phyloP scores from a whole-genome alignment of 495 filamentous ascomycete species.

The Trichoderma gamsii region DNA sequence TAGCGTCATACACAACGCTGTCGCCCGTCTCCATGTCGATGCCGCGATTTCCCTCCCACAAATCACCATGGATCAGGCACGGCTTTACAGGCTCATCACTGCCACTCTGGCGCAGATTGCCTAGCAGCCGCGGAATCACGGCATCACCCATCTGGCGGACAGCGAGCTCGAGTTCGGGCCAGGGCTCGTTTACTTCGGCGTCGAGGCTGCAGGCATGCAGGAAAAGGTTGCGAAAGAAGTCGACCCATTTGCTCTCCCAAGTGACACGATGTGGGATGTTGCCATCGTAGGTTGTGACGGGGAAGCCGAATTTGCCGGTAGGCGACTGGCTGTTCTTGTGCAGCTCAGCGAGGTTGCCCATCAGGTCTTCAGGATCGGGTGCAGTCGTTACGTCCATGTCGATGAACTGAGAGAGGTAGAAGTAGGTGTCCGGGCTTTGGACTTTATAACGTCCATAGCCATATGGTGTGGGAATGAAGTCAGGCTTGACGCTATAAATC shows the following conservation, averaged over 20 bases:
- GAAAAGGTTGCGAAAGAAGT: constrained; percentile 25
- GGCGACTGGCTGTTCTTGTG: constrained; percentile 20
- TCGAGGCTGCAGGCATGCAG: constrained; percentile 19
- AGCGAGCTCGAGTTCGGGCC: constrained; percentile 23
- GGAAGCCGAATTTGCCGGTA: constrained; percentile 22
- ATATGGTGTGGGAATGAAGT: constrained; percentile 19
- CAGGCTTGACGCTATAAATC: constrained; percentile 20
- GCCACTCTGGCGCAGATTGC: constrained; percentile 25
- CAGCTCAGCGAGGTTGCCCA: constrained; percentile 15
- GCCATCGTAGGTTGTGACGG: constrained; percentile 22
- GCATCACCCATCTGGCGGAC: constrained; percentile 16
- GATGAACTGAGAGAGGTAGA: constrained; percentile 22
- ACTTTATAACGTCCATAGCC: constrained; percentile 19
- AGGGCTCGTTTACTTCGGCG: constrained; percentile 19
- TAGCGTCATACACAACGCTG: constrained; percentile 35
- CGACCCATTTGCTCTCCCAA: constrained; percentile 26
- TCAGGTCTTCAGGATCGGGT: constrained; percentile 18
- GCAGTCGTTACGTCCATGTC: constrained; percentile 18
- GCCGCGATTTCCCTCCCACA: constrained; percentile 34
- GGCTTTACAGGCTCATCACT: constrained; percentile 26
- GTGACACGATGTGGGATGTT: constrained; percentile 16
- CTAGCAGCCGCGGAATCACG: constrained; percentile 30
- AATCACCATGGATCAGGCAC: constrained; percentile 32
- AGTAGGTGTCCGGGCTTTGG: constrained; percentile 19
- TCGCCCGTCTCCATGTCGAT: constrained; percentile 22